These are phyloP conservation scores for Suhomyces kunorum DNA, from an alignment of 1,139 yeast species.

Conservation along the genomic window DNA sequence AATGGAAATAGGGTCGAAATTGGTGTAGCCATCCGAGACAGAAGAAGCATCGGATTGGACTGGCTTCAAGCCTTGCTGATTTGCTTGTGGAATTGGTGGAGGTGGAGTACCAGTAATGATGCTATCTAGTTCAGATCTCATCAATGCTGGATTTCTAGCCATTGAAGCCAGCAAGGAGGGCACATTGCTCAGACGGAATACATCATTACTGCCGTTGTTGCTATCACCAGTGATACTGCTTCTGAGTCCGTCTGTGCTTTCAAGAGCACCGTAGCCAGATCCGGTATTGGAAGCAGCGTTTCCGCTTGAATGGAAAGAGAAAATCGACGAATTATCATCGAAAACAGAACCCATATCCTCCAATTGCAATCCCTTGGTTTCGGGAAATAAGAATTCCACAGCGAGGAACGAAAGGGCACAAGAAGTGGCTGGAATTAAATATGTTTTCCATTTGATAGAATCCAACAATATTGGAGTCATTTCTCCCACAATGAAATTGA, in stretches of 20 bases:
- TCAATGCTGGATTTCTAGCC: slow-evolving; percentile 41
- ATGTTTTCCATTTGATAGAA: slow-evolving; percentile 73
- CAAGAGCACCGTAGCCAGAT: slow-evolving; percentile 24
- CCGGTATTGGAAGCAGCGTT: slow-evolving; percentile 5
- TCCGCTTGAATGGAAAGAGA: slow-evolving; percentile 45
- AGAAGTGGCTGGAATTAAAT: slow-evolving; percentile 76
- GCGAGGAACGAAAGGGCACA: slow-evolving; percentile 69
- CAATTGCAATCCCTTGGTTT: slow-evolving; percentile 82
- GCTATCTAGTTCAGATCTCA: slow-evolving; percentile 36
- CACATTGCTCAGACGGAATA: slow-evolving; percentile 22
- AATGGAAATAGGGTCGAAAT: slow-evolving; percentile 20
- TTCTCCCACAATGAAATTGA: slow-evolving; percentile 89
- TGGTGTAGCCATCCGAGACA: slow-evolving; percentile 8
- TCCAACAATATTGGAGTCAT: slow-evolving; percentile 86
- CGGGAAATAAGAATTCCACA: slow-evolving; percentile 76
- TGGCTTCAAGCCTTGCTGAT: slow-evolving; percentile 20
- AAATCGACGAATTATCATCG: slow-evolving; percentile 40
- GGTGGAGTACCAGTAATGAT: slow-evolving; percentile 34
- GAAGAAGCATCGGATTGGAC: slow-evolving; percentile 25
- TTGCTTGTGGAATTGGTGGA: slow-evolving; percentile 15
- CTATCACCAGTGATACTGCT: slow-evolving; percentile 21
- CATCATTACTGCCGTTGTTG: slow-evolving; percentile 17
- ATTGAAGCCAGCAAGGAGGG: slow-evolving; percentile 38
- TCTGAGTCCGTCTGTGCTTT: slow-evolving; percentile 18
- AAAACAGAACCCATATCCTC: slow-evolving; percentile 74